phyloP scores from a whole-genome alignment of 768 basidiomycete genomes.

The Tulasnella sp. region DNA sequence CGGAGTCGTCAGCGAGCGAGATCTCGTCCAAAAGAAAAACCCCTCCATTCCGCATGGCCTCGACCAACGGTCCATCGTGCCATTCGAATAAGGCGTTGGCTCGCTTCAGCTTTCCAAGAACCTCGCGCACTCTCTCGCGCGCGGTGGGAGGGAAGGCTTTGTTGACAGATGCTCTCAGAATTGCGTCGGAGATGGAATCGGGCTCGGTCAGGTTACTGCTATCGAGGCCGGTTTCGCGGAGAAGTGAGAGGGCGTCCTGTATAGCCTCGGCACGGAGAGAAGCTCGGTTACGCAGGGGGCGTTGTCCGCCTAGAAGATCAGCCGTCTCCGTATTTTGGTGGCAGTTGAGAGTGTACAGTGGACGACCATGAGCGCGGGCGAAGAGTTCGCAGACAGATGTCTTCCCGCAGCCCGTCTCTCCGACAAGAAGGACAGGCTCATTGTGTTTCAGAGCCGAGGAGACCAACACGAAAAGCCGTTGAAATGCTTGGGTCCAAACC shows the following conservation, averaged over 20 bases:
- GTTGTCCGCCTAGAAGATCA: slow-evolving; percentile 90
- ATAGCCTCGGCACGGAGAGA: slow-evolving; percentile 55
- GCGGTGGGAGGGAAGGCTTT: slow-evolving; percentile 35
- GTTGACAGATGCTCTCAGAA: slow-evolving; percentile 28
- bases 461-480: slow-evolving; percentile 81
- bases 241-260: slow-evolving; percentile 35
- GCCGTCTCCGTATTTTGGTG: slow-evolving; percentile 99
- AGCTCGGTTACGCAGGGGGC: slow-evolving; percentile 80
- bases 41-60: slow-evolving; percentile 84
- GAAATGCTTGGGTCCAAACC: slow-evolving; percentile 94
- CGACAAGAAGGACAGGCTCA: slow-evolving; percentile 93
- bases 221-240: slow-evolving; percentile 36
- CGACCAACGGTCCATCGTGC: slow-evolving; percentile 94
- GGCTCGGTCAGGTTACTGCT: slow-evolving; percentile 25
- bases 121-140: slow-evolving; percentile 47
- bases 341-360: slow-evolving; percentile 80
- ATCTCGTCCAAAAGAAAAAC: slow-evolving; percentile 95
- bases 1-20: slow-evolving; percentile 96
- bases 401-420: slow-evolving; percentile 97
- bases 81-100: slow-evolving; percentile 90
- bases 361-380: slow-evolving; percentile 64
- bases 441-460: slow-evolving; percentile 85
- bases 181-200: slow-evolving; percentile 37
- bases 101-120: slow-evolving; percentile 53
- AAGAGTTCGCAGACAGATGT: slow-evolving; percentile 94